phyloP scores from a whole-genome alignment of 2,329 filamentous ascomycete genomes.

The Coleophoma crateriformis region DNA sequence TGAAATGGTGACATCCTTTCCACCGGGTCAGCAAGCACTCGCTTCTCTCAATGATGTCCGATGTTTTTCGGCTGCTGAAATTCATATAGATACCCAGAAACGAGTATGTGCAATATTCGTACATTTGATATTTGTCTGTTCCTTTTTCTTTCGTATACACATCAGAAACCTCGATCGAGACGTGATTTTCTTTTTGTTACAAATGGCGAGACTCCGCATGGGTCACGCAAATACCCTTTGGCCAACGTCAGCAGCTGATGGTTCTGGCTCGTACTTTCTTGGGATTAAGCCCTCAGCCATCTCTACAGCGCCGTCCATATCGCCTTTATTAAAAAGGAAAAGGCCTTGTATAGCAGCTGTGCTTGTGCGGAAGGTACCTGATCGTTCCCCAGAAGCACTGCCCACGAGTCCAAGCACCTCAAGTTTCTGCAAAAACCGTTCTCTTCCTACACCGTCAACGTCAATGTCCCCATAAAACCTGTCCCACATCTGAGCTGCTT shows the following conservation, averaged over 20 bases:
- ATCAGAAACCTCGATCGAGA: too few species aligned
- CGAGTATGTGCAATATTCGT: too few species aligned
- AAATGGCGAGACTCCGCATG: too few species aligned
- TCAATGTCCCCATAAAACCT: conserved; percentile 90
- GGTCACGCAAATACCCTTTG: too few species aligned
- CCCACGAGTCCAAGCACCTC: conserved; percentile 66
- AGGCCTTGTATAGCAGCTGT: conserved; percentile 90
- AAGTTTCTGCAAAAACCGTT: conserved; percentile 66
- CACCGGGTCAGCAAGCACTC: too few species aligned
- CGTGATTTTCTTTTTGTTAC: too few species aligned
- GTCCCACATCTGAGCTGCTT: conserved; percentile 86
- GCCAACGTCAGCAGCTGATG: conserved; percentile 1
- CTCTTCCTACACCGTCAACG: conserved; percentile 50
- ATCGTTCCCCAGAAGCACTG: conserved; percentile 27
- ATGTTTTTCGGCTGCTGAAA: too few species aligned
- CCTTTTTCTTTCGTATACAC: too few species aligned
- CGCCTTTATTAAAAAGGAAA: conserved; percentile 91
- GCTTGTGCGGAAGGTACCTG: conserved; percentile 50
- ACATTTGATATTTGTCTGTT: too few species aligned
- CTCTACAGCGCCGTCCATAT: conserved; percentile 78
- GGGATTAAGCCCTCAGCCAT: conserved; percentile 68
- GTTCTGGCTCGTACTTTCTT: conserved; percentile 43
- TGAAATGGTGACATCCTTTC: too few species aligned
- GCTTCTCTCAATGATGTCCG: too few species aligned
- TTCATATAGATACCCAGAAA: too few species aligned